Evolutionary conservation across 2,329 filamentous ascomycete species (phyloP).

Genomic region (Nigrospora sphaerica): DNA sequence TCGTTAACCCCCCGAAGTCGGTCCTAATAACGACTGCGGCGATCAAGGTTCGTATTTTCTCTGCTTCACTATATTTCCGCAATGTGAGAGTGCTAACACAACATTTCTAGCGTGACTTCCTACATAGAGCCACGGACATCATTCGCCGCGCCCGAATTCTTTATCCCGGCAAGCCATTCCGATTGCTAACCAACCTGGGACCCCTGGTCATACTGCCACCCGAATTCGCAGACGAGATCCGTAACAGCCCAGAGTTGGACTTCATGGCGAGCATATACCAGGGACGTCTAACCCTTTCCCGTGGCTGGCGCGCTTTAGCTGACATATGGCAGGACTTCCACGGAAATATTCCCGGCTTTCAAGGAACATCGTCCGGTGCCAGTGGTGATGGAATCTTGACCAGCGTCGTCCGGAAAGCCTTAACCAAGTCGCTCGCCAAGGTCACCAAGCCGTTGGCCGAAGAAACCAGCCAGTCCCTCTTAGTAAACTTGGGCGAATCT

Average conservation of each 20-base stretch:
- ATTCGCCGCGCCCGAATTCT: no score
- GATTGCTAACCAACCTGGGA: no score
- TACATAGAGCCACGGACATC: no score
- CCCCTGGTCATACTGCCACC: conserved; percentile 25
- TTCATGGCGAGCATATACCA: conserved; percentile 16
- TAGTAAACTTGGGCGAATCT: conserved; percentile 23
- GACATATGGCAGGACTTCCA: conserved; percentile 12
- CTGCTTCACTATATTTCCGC: no score
- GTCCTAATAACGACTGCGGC: no score
- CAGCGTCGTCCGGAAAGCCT: conserved; percentile 21
- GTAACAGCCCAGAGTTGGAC: conserved; percentile 22
- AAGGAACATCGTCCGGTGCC: no score
- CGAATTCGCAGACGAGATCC: conserved; percentile 24
- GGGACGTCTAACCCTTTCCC: conserved; percentile 23
- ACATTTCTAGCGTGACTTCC: no score
- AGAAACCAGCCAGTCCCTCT: conserved; percentile 22
- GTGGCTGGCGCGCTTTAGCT: conserved; percentile 24
- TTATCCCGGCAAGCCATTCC: no score
- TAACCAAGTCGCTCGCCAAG: conserved; percentile 24
- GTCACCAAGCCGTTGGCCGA: conserved; percentile 26
- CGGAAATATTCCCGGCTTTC: conserved; percentile 15
- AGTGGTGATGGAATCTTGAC: no score
- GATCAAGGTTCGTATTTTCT: no score
- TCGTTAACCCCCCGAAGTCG: no score
- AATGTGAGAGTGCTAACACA: no score